These are phyloP conservation scores for Diddensiella transvaalensis DNA, from an alignment of 805 yeast species.

Conservation along the genomic window DNA sequence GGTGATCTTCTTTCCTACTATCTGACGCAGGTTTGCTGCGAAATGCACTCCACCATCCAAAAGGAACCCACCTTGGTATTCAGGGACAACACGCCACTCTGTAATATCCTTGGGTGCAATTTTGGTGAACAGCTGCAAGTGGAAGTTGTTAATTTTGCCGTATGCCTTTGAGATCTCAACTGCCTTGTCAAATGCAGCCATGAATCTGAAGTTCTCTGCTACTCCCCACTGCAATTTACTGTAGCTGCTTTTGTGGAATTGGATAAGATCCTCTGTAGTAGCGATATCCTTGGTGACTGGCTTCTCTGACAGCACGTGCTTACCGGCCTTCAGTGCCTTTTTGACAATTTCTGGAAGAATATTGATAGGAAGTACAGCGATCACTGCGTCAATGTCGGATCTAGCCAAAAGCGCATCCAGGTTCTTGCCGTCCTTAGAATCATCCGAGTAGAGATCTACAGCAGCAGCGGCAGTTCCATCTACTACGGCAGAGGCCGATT, in stretches of 20 bases:
- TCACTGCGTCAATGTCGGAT: slow-evolving; percentile 26
- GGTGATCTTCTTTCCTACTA: slow-evolving; percentile 10
- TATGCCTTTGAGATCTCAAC: slow-evolving; percentile 5
- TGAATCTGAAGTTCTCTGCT: slow-evolving; percentile 24
- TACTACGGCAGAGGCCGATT: slow-evolving; percentile 15
- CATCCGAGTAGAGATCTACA: slow-evolving; percentile 23
- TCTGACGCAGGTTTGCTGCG: slow-evolving; percentile 20
- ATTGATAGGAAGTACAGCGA: slow-evolving; percentile 26
- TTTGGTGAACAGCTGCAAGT: slow-evolving; percentile 10
- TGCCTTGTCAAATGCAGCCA: slow-evolving; percentile 18
- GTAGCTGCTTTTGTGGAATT: slow-evolving; percentile 9
- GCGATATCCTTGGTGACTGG: slow-evolving; percentile 25
- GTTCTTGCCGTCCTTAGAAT: slow-evolving; percentile 11
- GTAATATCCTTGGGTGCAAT: slow-evolving; percentile 22
- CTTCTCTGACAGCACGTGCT: slow-evolving; percentile 30
- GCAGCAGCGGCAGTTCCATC: slow-evolving; percentile 7
- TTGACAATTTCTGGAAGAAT: slow-evolving; percentile 24
- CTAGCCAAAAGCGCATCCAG: slow-evolving; percentile 22
- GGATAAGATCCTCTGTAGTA: slow-evolving; percentile 19
- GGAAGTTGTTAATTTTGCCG: slow-evolving; percentile 19
- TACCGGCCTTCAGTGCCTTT: slow-evolving; percentile 26
- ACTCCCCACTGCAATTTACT: slow-evolving; percentile 19
- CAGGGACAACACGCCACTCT: slow-evolving; percentile 25
- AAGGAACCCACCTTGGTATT: slow-evolving; percentile 27
- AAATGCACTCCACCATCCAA: slow-evolving; percentile 28